These are phyloP conservation scores for Henckelia pumila DNA, from an alignment of 257 asterid species.

Conservation along the genomic window DNA sequence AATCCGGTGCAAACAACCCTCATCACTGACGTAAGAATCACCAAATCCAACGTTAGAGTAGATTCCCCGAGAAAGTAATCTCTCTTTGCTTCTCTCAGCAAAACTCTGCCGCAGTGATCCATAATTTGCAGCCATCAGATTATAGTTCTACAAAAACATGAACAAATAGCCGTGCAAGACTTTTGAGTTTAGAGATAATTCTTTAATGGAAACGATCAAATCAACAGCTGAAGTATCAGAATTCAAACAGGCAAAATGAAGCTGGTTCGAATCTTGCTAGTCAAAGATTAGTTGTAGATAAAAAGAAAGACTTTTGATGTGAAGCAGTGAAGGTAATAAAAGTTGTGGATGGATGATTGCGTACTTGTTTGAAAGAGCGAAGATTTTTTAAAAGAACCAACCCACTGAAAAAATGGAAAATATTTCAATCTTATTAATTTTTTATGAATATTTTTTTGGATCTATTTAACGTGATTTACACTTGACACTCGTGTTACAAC, in stretches of 20 bases:
- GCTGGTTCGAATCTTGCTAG: neutral
- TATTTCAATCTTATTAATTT: no score
- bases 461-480: no score
- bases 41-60: conserved; percentile 46
- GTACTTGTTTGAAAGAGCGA: no score
- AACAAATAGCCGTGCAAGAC: neutral
- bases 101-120: conserved; percentile 77
- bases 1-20: conserved; percentile 36
- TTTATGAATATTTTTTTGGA: no score
- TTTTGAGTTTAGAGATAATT: neutral
- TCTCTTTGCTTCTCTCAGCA: conserved; percentile 51
- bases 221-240: neutral
- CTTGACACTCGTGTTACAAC: no score
- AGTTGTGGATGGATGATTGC: no score
- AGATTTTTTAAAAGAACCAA: no score
- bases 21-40: conserved; percentile 22
- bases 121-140: conserved; percentile 46
- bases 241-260: neutral
- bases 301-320: no score
- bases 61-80: conserved; percentile 41
- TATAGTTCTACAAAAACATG: neutral
- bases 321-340: no score
- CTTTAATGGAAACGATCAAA: neutral
- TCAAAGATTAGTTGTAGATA: neutral
- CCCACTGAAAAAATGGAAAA: no score